Base-by-base conservation (phyloP, 805 yeast species). In the Schizosaccharomyces octosporus region DNA sequence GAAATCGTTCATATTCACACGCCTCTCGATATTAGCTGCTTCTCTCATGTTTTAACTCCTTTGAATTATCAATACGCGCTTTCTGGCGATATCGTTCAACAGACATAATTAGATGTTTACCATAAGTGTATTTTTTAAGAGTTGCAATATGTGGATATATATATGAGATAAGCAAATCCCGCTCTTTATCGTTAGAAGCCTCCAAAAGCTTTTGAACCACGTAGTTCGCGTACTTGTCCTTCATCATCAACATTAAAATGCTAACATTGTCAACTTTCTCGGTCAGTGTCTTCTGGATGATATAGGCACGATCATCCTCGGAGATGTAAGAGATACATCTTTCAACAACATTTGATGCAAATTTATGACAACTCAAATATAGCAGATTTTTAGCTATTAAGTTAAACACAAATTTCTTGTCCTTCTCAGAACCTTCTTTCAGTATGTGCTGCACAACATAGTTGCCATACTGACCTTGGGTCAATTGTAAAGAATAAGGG, bases 261-360 rank as follows among this genome's bases (percentile, higher is more conserved):
- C 21, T 59, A 21, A 15, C 19, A 21, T 64, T 66, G 39, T 39
- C 78, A 73, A 72, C 84, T 72, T 62, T 58, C 27, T 48, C 63
- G 5, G 63, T 51, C 55, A 66, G 41, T 17, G 90, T 86, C 66
- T 81, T 85, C 62, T 79, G 80, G 63, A 85, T 78, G 51, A 90
- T 78, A 48, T 75, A 69, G 63, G 74, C 72, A 64, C 88, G 78
- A 71, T 88, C 94, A 5, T 72, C 74, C 7, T 73, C 71, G 19
- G 79, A 76, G 59, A 95, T 94, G 70, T 77, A 79, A 62, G 85
- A 77, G 62, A 93, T 86, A 67, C 95, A 86, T 70, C 87, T 88
- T 71, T 93, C 99, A 66, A 93, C 95, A 39, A 94, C 99, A 71
- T 93, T 93, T 0, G 96, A 87, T 1, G 98, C 97, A 75, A 88